Conservation (phyloP, 1,284 basidiomycete species). For the Ustilago shanxiensis region DNA sequence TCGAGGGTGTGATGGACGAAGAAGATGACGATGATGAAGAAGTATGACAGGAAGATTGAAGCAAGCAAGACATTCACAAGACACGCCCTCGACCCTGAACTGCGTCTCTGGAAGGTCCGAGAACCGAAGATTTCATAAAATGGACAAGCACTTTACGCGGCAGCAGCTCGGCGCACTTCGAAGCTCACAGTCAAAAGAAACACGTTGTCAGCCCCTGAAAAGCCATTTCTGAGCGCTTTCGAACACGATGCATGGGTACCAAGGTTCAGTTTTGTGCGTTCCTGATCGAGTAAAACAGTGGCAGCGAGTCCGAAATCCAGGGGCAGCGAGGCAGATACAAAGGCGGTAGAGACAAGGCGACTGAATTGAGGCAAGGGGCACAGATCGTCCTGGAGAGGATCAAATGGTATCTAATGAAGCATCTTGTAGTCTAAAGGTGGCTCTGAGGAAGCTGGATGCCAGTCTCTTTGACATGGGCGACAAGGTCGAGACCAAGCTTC, state of each 20-base stretch:
- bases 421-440: slow-evolving; percentile 22
- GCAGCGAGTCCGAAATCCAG: not conserved
- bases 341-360: not conserved
- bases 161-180: not conserved
- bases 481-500: slow-evolving; percentile 43
- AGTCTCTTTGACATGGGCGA: slow-evolving; percentile 21
- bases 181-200: not conserved
- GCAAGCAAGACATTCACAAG: not conserved
- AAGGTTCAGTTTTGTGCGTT: too few species aligned
- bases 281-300: too few species aligned
- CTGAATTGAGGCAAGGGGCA: not conserved
- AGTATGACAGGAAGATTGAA: not conserved
- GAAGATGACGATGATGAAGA: too few species aligned
- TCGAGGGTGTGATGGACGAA: not conserved
- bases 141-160: not conserved
- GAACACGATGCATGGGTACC: not conserved
- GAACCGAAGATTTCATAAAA: not conserved
- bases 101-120: not conserved
- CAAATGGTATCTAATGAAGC: not conserved
- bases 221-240: not conserved
- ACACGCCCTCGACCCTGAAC: not conserved
- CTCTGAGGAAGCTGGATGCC: slow-evolving; percentile 39
- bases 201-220: not conserved
- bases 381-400: not conserved
- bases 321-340: not conserved